A percentile compares a stretch with the other conserved stretches of the same genome.
These are phyloP conservation scores for Candida mattraensis DNA, from an alignment of 805 yeast genomes.

Conservation along the genomic window DNA sequence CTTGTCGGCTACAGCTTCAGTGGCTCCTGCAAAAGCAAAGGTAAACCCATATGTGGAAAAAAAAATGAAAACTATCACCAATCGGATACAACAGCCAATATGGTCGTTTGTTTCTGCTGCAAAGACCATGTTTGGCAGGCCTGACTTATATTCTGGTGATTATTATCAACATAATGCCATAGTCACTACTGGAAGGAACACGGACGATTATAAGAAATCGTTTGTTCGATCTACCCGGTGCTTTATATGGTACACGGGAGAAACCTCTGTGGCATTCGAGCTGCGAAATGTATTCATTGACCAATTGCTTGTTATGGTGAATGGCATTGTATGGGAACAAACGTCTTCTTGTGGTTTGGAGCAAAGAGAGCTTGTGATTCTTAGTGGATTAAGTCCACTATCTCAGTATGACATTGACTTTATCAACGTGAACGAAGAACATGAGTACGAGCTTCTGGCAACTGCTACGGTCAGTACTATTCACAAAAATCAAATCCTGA, in stretches of 20 bases:
- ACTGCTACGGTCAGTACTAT: slow-evolving; percentile 36
- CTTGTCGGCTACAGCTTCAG: background rate
- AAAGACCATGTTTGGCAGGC: slow-evolving; percentile 47
- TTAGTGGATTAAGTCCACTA: slow-evolving; percentile 63
- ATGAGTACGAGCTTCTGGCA: slow-evolving; percentile 32
- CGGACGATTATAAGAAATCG: slow-evolving; percentile 27
- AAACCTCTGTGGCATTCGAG: slow-evolving; percentile 52
- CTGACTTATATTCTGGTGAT: slow-evolving; percentile 45
- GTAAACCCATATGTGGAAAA: slow-evolving; percentile 27
- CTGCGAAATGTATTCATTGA: slow-evolving; percentile 44
- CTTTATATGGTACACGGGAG: slow-evolving; percentile 50
- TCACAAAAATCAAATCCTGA: slow-evolving; percentile 32
- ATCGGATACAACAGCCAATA: slow-evolving; percentile 43
- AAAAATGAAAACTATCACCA: slow-evolving; percentile 21
- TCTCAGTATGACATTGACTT: slow-evolving; percentile 63
- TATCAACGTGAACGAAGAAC: slow-evolving; percentile 33
- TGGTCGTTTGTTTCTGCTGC: slow-evolving; percentile 55
- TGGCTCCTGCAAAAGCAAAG: slow-evolving; percentile 15
- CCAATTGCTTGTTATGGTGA: slow-evolving; percentile 49
- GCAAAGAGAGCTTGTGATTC: slow-evolving; percentile 52
- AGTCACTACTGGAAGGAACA: slow-evolving; percentile 35
- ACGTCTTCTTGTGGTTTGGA: slow-evolving; percentile 49
- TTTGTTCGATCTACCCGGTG: slow-evolving; percentile 31
- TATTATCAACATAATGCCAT: slow-evolving; percentile 36
- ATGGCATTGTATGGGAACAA: slow-evolving; percentile 71